Base-by-base conservation (phyloP, 164 flowering plant species). In the Hamamelis virginiana region DNA sequence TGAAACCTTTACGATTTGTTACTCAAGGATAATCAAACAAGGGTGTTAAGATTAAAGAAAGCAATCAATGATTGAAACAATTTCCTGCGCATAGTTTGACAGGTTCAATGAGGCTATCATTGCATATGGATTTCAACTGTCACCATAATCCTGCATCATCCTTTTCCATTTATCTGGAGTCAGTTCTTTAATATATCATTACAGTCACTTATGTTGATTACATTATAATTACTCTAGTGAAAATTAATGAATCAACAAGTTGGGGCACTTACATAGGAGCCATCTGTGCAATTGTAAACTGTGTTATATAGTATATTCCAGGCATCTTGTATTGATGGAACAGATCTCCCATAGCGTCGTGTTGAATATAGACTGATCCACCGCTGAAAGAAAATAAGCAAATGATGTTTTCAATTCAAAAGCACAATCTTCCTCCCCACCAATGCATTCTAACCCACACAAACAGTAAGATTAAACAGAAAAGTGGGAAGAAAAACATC, bases 271-370 rank as follows among this genome's bases (percentile, higher is more conserved):
- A 88, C 96, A 74, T 72, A 78, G 66, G 83, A 71, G 64, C 91
- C 96, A 82, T 88, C 96, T 46, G 91, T 88, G 83, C 96, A 90
- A 52, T 88, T 90, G 69, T 90, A 90, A 18, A 90, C 12, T 44
- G 91, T 83, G 67, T 74, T 89, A 65, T 86, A 79, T 68, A 90
- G 73, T 47, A 88, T 80, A 65, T 77, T 70, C 96, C 96, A 90
- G 26, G 90, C 90, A 27, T 86, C 89, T 77, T 80, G 78, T 56
- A 88, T 73, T 61, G 66, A 72, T 67, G 83, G 80, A 77, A 82
- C 60, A 44, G 70, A 71, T 64, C 62, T 78, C 28, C 89, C 91
- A 77, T 86, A 90, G 22, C 95, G 86, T 73, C 91, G 82, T 14
- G 47, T 55, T 63, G 86, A 70, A 68, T 90, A 90, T 10, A 55